Base-by-base conservation (phyloP, 441 rosid genomes). In the Populus hybrid region DNA sequence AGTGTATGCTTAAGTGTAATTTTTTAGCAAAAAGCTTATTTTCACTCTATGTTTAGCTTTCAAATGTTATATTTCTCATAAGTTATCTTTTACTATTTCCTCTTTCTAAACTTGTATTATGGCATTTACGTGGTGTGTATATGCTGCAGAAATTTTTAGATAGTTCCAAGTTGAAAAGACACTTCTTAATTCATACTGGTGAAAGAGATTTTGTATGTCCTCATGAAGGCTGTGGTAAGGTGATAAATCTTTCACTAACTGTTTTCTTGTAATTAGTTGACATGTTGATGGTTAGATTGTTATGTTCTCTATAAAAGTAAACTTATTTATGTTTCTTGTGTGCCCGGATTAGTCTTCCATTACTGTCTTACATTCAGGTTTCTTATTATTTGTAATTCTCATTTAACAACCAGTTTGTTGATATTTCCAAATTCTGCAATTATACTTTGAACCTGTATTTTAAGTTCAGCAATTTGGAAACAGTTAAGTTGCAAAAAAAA, bases 161-260 rank as follows among this genome's bases (percentile, higher is more conserved):
- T 85, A 94, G 99, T 87, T 95, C 98, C 36, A 95, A 95, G 89
- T 86, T 95, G 83, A 95, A 95, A 85, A 88, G 99, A 81, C 99
- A 95, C 84, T 86, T 82, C 81, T 93, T 94, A 76, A 95, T 90
- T 86, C 99, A 94, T 85, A 94, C 97, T 21, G 99, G 99, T 35
- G 97, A 86, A 76, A 88, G 97, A 78, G 90, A 87, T 75, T 95
- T 81, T 82, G 79, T 95, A 18, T 95, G 99, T 79, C 95, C 98
- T 68, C 88, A 90, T 87, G 97, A 91, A 88, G 99, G 97, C 66
- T 95, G 99, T 82, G 99, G 99, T 78, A 95, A 95, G 99, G 99
- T 95, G 86, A 84, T 82, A 3, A 46, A 68, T 85, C 85, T 75
- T 59, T 21, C 65, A n/a, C 65, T 34, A 3, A 32, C 5, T 32